Percentiles rank a stretch among this genome's conserved stretches.
Evolutionary conservation across 2,329 filamentous ascomycete genomes (phyloP).

Genomic region (Emergomyces orientalis): DNA sequence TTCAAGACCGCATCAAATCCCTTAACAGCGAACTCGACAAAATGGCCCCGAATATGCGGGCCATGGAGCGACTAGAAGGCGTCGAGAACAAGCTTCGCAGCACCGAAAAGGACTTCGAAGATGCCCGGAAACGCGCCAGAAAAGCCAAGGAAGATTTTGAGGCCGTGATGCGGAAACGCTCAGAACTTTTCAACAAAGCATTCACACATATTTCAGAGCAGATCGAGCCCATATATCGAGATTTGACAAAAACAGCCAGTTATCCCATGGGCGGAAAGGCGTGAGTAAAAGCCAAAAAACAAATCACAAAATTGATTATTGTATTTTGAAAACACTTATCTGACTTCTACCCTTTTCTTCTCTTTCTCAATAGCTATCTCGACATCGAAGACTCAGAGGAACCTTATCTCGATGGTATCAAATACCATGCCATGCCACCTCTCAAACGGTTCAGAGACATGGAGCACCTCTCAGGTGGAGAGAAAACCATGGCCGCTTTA

Average conservation of each 20-base stretch:
- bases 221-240: constrained; percentile 88
- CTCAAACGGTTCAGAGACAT: constrained; percentile 98
- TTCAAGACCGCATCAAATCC: constrained; percentile 67
- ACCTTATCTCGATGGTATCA: constrained; percentile 89
- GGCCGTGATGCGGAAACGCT: constrained; percentile 68
- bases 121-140: constrained; percentile 64
- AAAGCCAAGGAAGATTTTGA: constrained; percentile 76
- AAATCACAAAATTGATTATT: neutral
- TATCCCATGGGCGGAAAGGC: constrained; percentile 84
- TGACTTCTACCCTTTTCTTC: neutral
- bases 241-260: constrained; percentile 80
- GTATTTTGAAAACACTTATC: neutral
- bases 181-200: constrained; percentile 88
- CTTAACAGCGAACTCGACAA: constrained; percentile 78
- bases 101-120: constrained; percentile 82
- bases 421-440: constrained; percentile 97
- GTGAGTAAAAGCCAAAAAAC: constrained; percentile 25
- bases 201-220: constrained; percentile 93
- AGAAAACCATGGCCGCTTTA: constrained; percentile 97
- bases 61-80: constrained; percentile 78
- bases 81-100: constrained; percentile 74
- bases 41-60: constrained; percentile 93
- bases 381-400: constrained; percentile 96
- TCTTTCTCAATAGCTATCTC: constrained; percentile 50
- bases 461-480: constrained; percentile 93